Conservation (phyloP, 75 land plant genomes). For the Pinus albicaulis region DNA sequence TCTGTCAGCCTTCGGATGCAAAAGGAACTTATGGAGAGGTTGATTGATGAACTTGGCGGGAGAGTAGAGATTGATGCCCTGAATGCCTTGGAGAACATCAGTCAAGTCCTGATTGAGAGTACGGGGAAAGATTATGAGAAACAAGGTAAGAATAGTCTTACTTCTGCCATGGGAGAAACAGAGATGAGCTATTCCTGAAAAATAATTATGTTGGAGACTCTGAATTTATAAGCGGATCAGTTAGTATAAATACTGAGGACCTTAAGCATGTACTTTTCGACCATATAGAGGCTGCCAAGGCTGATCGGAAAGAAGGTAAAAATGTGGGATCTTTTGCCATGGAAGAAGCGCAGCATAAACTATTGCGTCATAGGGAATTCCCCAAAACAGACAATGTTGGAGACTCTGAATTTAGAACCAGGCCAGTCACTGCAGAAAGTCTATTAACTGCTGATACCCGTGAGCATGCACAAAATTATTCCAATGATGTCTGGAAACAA, state of each 20-base stretch:
- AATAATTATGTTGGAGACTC: background rate
- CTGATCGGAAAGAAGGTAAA: background rate
- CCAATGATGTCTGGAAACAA: background rate
- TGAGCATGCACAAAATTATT: background rate
- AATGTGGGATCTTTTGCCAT: background rate
- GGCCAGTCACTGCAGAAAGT: background rate
- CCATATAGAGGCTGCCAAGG: background rate
- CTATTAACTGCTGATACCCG: background rate
- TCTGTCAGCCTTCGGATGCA: too few species aligned
- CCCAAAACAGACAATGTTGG: background rate
- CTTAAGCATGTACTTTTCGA: background rate
- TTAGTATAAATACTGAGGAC: background rate
- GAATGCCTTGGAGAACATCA: slow-evolving; percentile 2
- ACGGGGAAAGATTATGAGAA: background rate
- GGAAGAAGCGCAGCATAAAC: background rate
- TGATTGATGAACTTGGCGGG: background rate
- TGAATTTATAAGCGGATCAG: background rate
- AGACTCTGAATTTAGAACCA: background rate
- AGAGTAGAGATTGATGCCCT: slow-evolving; percentile 6
- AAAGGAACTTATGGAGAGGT: slow-evolving; percentile 3
- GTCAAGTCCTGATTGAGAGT: slow-evolving; percentile 1
- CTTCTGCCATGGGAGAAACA: background rate
- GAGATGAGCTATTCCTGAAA: background rate
- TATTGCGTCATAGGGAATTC: background rate
- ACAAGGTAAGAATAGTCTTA: background rate